Evolutionary conservation across 768 basidiomycete genomes (phyloP), one percentile per base, ranked within the genome.

Genomic region (Trametes cingulata): DNA sequence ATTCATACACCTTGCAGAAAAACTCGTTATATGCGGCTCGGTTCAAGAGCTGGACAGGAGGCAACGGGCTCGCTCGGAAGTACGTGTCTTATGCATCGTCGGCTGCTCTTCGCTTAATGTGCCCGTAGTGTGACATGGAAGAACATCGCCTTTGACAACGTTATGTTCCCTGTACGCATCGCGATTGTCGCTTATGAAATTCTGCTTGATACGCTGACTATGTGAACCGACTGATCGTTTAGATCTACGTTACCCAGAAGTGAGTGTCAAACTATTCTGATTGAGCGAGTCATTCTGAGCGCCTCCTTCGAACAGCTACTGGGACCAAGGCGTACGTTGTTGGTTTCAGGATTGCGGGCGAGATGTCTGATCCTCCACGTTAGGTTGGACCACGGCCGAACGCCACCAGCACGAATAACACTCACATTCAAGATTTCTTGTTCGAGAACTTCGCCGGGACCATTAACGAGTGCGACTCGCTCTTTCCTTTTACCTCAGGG

Each of bases 171-270:
- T 0, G 83, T 84, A 52, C 43, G 70, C 58, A 78, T 69, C 5
- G 35, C 17, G n/a, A 15, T 25, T 9, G 20, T 27, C 39, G 13
- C 36, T 60, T 22, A 4, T 15, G 40, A 10, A 22, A 17, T 43
- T 7, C 40, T 40, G 35, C 29, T 22, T 19, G 12, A 35, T 42
- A 6, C 10, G n/a, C 27, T 40, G 8, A 40, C n/a, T 13, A 17
- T 43, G 1, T n/a, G n/a, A 1, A 36, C 33, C 35, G 15, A 6
- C 9, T 15, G 10, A 20, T 24, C 17, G 2, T 20, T 15, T 42
- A 85, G 83, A 86, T 85, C 35, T 85, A 81, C 62, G 72, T 85
- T 15, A 86, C 85, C 1, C 85, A 86, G 68, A 87, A 85, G 84
- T 85, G 68, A 58, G 76, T 65, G n/a, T 20, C 15, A n/a, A 5